Conservation (phyloP, 805 yeast genomes). For the Soucietia sequanensis region DNA sequence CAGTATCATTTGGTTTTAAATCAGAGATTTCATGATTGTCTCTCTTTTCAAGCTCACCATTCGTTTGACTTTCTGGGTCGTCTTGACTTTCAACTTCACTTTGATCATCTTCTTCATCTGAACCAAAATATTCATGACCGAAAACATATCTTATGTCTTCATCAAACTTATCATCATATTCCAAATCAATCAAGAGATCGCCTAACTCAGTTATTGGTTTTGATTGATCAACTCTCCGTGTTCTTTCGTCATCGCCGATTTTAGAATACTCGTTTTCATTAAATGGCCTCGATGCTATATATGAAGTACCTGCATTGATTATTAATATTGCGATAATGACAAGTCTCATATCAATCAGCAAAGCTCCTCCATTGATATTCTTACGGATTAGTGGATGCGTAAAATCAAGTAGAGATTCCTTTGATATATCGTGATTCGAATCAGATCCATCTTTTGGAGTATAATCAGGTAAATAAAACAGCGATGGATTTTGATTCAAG, state of each 20-base stretch:
- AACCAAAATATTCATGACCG: conserved; percentile 50
- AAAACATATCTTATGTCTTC: conserved; percentile 65
- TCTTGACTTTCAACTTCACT: conserved; percentile 13
- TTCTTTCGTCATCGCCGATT: conserved; percentile 11
- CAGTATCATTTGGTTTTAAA: not conserved
- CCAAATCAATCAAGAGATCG: conserved; percentile 53
- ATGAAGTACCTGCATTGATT: conserved; percentile 21
- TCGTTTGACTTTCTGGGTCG: conserved; percentile 17
- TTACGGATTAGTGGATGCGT: conserved; percentile 68
- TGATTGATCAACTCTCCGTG: conserved; percentile 18
- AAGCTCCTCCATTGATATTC: conserved; percentile 53
- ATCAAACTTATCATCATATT: conserved; percentile 63
- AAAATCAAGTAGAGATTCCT: conserved; percentile 57
- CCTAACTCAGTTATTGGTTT: conserved; percentile 42
- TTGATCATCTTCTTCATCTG: conserved; percentile 16
- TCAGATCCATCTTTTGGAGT: conserved; percentile 4
- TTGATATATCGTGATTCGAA: conserved; percentile 52
- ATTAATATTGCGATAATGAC: conserved; percentile 53
- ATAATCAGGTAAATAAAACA: conserved; percentile 5
- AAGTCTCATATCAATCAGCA: conserved; percentile 56
- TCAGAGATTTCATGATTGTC: conserved; percentile 3
- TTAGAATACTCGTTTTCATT: not conserved
- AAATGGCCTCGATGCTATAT: conserved; percentile 7
- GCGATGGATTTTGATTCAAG: conserved; percentile 45
- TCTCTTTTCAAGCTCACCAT: not conserved